Conservation (phyloP, 495 filamentous ascomycete species). For the Opeltia flavorubescens region DNA sequence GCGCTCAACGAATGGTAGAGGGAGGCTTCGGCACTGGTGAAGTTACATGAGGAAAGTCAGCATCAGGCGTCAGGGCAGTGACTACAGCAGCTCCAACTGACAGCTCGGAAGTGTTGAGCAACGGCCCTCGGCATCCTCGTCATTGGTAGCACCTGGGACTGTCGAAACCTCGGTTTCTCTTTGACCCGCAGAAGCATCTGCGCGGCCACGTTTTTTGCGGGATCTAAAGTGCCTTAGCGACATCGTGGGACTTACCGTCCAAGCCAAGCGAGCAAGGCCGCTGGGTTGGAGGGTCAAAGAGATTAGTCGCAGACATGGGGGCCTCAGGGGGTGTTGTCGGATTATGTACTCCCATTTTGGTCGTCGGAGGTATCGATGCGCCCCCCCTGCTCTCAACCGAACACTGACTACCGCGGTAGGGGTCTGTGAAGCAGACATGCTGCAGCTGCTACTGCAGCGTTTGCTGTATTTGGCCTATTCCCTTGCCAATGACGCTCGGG, state of each 20-base stretch:
- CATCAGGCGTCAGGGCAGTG: background rate
- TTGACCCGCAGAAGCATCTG: too few relatives aligned
- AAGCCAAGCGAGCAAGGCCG: background rate
- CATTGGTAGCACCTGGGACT: background rate
- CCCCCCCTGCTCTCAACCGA: background rate
- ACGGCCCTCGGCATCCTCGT: background rate
- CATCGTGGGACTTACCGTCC: background rate
- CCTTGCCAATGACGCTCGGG: background rate
- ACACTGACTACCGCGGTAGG: background rate
- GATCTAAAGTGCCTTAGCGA: background rate
- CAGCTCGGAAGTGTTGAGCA: background rate
- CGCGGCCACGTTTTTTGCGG: slow-evolving; percentile 2
- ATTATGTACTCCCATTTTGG: background rate
- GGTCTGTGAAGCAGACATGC: too few relatives aligned
- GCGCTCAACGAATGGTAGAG: too few relatives aligned
- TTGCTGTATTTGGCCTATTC: background rate
- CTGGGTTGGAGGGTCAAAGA: background rate
- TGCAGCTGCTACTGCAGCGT: background rate
- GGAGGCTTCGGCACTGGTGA: slow-evolving; percentile 1
- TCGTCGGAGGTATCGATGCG: too few relatives aligned
- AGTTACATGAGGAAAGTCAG: background rate
- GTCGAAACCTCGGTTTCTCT: background rate
- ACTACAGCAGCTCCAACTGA: background rate
- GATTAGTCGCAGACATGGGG: too few relatives aligned
- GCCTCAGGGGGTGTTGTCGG: background rate